Percentiles rank a stretch among this genome's conserved stretches.
These are phyloP conservation scores for Omphalotus guepiniiformis DNA, from an alignment of 768 basidiomycete genomes.

Conservation along the genomic window DNA sequence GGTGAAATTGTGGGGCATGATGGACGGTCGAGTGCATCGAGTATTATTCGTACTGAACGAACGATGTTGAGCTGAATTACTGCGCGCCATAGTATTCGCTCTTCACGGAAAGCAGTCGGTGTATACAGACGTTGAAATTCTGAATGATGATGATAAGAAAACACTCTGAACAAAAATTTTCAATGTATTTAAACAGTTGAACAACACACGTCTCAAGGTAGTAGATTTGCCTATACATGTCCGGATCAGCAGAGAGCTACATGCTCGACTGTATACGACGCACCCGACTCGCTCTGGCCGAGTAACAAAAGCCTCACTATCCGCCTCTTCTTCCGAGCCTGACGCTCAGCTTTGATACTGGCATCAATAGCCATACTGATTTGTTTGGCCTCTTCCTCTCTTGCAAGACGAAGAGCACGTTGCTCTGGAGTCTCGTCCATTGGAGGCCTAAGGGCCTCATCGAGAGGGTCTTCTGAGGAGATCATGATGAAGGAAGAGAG, in stretches of 20 bases:
- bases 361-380: slow-evolving; percentile 74
- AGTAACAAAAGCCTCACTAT: slow-evolving; percentile 71
- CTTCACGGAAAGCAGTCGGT: slow-evolving; percentile 69
- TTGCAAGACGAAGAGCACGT: slow-evolving; percentile 45
- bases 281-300: slow-evolving; percentile 81
- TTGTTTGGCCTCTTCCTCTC: slow-evolving; percentile 63
- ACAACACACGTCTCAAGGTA: slow-evolving; percentile 67
- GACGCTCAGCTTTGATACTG: slow-evolving; percentile 60
- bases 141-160: slow-evolving; percentile 21
- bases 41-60: slow-evolving; percentile 69
- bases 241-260: background rate
- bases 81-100: slow-evolving; percentile 77
- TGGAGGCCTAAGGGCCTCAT: slow-evolving; percentile 61
- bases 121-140: slow-evolving; percentile 77
- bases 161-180: slow-evolving; percentile 10
- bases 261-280: background rate
- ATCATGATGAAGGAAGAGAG: slow-evolving; percentile 5
- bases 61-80: slow-evolving; percentile 83
- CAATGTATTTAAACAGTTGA: background rate
- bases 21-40: slow-evolving; percentile 45
- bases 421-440: slow-evolving; percentile 61
- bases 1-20: slow-evolving; percentile 25
- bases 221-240: slow-evolving; percentile 64
- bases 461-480: slow-evolving; percentile 58
- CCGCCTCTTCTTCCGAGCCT: slow-evolving; percentile 59